A percentile compares a stretch with the other conserved stretches of the same genome.
Conservation (phyloP, 208 protist genomes). For the Leishmania lainsoni region DNA sequence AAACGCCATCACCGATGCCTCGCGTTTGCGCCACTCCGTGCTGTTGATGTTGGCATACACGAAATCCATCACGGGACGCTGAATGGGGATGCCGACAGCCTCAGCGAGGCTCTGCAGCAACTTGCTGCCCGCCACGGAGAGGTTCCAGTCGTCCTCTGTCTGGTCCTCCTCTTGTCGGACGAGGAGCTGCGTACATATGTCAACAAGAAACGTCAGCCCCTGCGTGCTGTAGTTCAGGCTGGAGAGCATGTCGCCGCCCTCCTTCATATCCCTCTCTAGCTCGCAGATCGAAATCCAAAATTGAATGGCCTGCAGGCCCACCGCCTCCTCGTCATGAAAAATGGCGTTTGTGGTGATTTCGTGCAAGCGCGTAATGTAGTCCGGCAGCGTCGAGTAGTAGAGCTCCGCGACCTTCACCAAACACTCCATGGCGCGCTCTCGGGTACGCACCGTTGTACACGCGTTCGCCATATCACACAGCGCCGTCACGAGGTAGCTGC, state of each 20-base stretch:
- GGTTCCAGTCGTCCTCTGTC: constrained; percentile 94
- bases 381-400: constrained; percentile 94
- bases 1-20: constrained; percentile 96
- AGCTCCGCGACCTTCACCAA: constrained; percentile 95
- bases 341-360: constrained; percentile 92
- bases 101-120: constrained; percentile 90
- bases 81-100: constrained; percentile 66
- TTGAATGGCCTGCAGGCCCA: constrained; percentile 95
- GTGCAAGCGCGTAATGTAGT: constrained; percentile 92
- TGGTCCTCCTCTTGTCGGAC: constrained; percentile 93
- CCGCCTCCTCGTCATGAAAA: constrained; percentile 88
- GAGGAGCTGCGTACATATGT: constrained; percentile 88
- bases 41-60: constrained; percentile 93
- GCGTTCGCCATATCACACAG: constrained; percentile 76
- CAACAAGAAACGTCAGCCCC: constrained; percentile 83
- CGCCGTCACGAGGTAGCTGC: constrained; percentile 90
- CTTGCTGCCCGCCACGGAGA: constrained; percentile 92
- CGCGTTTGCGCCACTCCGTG: constrained; percentile 93
- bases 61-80: constrained; percentile 93
- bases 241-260: constrained; percentile 45
- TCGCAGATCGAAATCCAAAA: constrained; percentile 98
- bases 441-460: constrained; percentile 53
- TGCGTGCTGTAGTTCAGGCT: constrained; percentile 87
- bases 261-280: constrained; percentile 87
- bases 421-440: constrained; percentile 91